Percentiles rank a stretch among this genome's conserved stretches.
Evolutionary conservation across 441 rosid genomes (phyloP).

Genomic region (Corymbia citriodora): DNA sequence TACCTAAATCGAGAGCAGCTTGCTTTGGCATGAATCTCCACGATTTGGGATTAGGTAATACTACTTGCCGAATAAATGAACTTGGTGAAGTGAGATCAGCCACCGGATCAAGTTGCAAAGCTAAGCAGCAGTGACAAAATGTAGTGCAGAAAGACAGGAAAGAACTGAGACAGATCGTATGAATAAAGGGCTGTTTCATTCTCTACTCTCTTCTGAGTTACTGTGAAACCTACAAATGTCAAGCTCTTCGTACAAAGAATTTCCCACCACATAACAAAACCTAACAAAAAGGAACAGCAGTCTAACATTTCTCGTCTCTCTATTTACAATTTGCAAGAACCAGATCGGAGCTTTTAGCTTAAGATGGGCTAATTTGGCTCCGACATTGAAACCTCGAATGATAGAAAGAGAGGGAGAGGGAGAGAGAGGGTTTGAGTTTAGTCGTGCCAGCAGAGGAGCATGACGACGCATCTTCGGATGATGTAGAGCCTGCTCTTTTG

Average conservation of each 20-base stretch:
- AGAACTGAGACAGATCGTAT: not conserved
- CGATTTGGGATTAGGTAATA: not conserved
- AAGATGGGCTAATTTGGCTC: not conserved
- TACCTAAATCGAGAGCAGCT: not conserved
- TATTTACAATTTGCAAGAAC: not conserved
- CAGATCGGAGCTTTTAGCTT: not conserved
- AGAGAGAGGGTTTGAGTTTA: not conserved
- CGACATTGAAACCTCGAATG: not conserved
- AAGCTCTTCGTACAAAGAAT: not conserved
- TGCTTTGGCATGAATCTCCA: not conserved
- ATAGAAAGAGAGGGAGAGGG: not conserved
- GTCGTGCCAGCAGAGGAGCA: slow-evolving; percentile 66
- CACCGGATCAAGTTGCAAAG: not conserved
- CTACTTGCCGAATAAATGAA: not conserved
- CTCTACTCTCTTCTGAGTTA: not conserved
- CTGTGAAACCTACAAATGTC: not conserved
- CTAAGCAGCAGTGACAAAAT: not conserved
- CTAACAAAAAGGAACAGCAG: not conserved
- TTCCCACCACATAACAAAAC: not conserved
- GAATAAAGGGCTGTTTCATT: not conserved
- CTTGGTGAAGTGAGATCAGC: not conserved
- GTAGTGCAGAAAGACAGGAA: not conserved
- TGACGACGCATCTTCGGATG: slow-evolving; percentile 43
- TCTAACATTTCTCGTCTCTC: not conserved
- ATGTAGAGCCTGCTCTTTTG: slow-evolving; percentile 53